Evolutionary conservation across 192 early-diverging fungal species (phyloP), one percentile per base, ranked within the genome.

Genomic region (Paraglomus occultum): DNA sequence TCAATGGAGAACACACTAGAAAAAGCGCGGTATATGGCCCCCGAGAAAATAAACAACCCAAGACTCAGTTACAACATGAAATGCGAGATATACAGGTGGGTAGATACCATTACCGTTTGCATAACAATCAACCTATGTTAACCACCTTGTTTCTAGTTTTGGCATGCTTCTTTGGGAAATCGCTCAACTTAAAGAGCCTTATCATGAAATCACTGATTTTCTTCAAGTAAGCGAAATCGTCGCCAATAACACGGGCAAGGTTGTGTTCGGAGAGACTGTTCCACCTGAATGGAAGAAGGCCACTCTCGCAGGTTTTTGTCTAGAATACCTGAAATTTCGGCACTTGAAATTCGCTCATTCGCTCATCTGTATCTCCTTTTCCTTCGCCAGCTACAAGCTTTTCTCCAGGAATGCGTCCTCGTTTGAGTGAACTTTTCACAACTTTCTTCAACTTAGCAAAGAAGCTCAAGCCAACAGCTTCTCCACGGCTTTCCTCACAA

Each of bases 141-240:
- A 51, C 22, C 50, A 17, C 4, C 38, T 44, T 45, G 14, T 39
- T 15, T 38, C 6, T 48, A 64, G 61, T 64, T 64, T 64, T 18
- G 61, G 61, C 11, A 64, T 64, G 45, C 45, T 64, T 44, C 49
- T 64, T 48, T 64, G 61, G 61, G 61, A 64, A 48, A 44, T 64
- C 5, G 42, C 42, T 6, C 44, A 64, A 64, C 7, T 47, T 31
- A 64, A 48, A 64, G n/a, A 12, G 46, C 62, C 62, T 4, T 64
- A 64, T 45, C 20, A 46, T 14, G 20, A 64, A 17, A 64, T 17
- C 22, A 11, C 1, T 64, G 44, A 44, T 48, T 20, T 64, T 6
- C 8, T 64, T 1, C 12, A 44, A 47, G 49, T 64, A 4, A 23
- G 44, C 15, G n/a, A 47, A 18, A 15, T 12, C 9, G 40, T 64